Percentiles rank a stretch among this genome's conserved stretches.
Conservation (phyloP, 1,284 basidiomycete genomes). For the Amylostereum areolatum region DNA sequence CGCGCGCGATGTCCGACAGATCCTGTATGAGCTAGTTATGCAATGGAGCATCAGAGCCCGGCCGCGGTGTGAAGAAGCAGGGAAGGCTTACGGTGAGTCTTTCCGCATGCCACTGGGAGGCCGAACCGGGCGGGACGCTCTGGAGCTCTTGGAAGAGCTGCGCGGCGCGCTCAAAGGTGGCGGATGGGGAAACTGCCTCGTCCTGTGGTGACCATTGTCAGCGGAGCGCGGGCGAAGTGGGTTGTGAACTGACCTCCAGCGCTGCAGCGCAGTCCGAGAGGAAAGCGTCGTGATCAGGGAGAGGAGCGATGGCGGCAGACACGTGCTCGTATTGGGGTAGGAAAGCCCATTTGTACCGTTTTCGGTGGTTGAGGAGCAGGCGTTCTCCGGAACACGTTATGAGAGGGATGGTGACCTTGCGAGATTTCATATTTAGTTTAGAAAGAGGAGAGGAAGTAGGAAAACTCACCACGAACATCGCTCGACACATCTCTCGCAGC, state of each 20-base stretch:
- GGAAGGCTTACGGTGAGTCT: conserved; percentile 6
- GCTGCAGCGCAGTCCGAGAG: conserved; percentile 7
- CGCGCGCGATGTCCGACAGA: conserved; percentile 7
- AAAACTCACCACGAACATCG: conserved; percentile 30
- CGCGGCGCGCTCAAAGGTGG: conserved; percentile 8
- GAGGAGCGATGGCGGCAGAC: conserved; percentile 32
- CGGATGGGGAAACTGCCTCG: neutral
- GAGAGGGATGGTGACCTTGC: conserved; percentile 28
- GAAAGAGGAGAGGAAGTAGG: conserved; percentile 14
- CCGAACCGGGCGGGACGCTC: conserved; percentile 1
- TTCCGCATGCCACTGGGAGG: conserved; percentile 9
- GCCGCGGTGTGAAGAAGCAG: too few relatives aligned
- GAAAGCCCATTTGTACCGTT: conserved; percentile 75
- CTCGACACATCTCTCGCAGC: conserved; percentile 44
- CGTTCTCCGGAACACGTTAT: conserved; percentile 27
- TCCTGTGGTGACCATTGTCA: neutral
- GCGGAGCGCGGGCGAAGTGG: neutral
- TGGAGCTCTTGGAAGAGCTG: conserved; percentile 4
- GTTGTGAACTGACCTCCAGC: neutral
- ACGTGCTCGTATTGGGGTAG: conserved; percentile 44
- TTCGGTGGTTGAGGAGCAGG: conserved; percentile 43
- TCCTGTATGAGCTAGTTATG: conserved; percentile 6
- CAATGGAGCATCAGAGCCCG: neutral
- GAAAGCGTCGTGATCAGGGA: conserved; percentile 37
- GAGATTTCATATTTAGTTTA: neutral